Evolutionary conservation across 352 stramenopile species (phyloP), one percentile per base, ranked within the genome.

Genomic region (Lagenidium sp.): DNA sequence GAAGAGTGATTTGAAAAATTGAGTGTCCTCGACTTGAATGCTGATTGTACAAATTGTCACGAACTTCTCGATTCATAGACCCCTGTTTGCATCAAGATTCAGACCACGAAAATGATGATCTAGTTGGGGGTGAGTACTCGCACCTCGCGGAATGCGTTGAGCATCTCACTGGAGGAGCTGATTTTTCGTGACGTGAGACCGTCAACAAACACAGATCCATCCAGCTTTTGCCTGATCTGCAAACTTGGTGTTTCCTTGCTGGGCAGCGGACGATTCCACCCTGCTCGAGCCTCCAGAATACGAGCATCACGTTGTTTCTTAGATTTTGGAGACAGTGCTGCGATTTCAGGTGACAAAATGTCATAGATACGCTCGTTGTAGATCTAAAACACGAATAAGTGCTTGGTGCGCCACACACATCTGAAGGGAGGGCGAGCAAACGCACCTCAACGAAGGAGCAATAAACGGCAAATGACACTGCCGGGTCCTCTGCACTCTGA

Each of bases 331-430:
- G 30, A 20, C 20, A 22, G 4, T 18, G 26, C 28, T 29, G 23
- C 22, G 6, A 41, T 8, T 8, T 69, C 61, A 12, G 51, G 42
- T 2, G 66, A 64, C 4, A 88, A 50, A 23, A 89, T 68, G 41
- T 89, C 73, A 39, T 78, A 89, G 30, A 89, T 82, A 34, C 73
- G 81, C 35, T 89, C 77, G 41, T 86, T 86, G 63, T 82, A 81
- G 24, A 89, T 86, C 77, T 86, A 36, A 30, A 20, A 11, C 15
- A 25, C 12, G 11, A 49, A 2, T 19, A 21, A 41, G 18, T 37
- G n/a, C n/a, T n/a, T n/a, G n/a, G n/a, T n/a, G n/a, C n/a, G n/a
- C n/a, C 16, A 36, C 12, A 19, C 29, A 37, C 4, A 23, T 20
- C 21, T 18, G 23, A 47, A 6, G 12, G 7, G 4, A 30, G 7